phyloP scores from a whole-genome alignment of 192 early-diverging fungal species.

The Coemansia sp. region DNA sequence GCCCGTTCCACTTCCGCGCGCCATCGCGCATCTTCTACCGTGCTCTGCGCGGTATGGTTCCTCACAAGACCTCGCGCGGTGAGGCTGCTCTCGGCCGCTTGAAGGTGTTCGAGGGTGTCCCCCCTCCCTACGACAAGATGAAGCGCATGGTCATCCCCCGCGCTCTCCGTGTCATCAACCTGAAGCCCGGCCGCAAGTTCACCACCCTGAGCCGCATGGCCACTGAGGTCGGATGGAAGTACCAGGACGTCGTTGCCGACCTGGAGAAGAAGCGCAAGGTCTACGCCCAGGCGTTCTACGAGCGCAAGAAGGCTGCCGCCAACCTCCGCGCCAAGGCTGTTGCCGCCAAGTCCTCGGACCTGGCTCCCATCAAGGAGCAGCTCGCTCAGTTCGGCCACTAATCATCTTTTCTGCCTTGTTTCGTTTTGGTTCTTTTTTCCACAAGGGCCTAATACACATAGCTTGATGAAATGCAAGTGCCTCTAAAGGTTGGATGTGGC shows the following conservation, averaged over 20 bases:
- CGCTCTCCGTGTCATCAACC: constrained; percentile 95
- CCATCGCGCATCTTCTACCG: constrained; percentile 98
- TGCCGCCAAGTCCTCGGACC: constrained; percentile 58
- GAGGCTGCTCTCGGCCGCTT: constrained; percentile 95
- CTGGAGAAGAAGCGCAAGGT: constrained; percentile 99
- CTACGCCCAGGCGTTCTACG: constrained; percentile 89
- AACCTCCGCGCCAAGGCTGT: constrained; percentile 67
- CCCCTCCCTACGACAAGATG: constrained; percentile 94
- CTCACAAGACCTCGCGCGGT: constrained; percentile 99
- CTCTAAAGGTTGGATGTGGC: neutral
- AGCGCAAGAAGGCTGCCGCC: constrained; percentile 83
- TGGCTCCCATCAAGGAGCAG: constrained; percentile 62
- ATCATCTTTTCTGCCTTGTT: constrained; percentile 16
- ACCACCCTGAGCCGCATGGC: constrained; percentile 92
- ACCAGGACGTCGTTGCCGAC: constrained; percentile 94
- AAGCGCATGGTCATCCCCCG: constrained; percentile 98
- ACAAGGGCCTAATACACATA: neutral
- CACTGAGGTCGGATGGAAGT: constrained; percentile 99
- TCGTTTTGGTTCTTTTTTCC: neutral
- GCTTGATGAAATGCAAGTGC: neutral
- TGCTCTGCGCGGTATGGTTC: constrained; percentile 97
- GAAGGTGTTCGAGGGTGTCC: constrained; percentile 99
- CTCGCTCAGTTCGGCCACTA: constrained; percentile 65
- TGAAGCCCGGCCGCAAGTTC: constrained; percentile 98
- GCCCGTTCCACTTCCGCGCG: constrained; percentile 99